Evolutionary conservation across 805 yeast genomes (phyloP).

Genomic region (Clavispora carvajalis): DNA sequence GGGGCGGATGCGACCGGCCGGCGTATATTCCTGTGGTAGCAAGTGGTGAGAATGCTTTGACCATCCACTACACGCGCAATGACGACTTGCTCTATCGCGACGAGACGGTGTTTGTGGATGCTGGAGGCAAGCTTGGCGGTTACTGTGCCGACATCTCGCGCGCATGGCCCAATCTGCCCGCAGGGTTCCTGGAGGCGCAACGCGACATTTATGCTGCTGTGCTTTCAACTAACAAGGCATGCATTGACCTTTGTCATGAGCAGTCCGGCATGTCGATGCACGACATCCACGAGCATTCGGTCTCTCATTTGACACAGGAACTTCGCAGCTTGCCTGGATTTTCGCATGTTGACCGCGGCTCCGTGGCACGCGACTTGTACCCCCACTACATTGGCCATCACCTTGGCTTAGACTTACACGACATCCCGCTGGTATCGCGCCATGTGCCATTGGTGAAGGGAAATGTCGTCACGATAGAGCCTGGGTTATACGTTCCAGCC

Average conservation of each 20-base stretch:
- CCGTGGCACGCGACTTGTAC: conserved; percentile 52
- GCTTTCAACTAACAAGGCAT: conserved; percentile 69
- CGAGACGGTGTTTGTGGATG: conserved; percentile 89
- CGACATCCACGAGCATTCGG: conserved; percentile 71
- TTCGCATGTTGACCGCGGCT: conserved; percentile 42
- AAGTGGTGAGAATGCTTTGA: conserved; percentile 82
- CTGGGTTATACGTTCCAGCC: conserved; percentile 87
- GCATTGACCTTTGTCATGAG: conserved; percentile 67
- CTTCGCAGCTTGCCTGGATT: conserved; percentile 69
- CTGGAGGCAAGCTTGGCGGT: conserved; percentile 91
- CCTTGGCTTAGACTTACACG: conserved; percentile 88
- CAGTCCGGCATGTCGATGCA: conserved; percentile 50
- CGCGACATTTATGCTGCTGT: conserved; percentile 86
- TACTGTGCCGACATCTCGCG: conserved; percentile 94
- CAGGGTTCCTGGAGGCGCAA: conserved; percentile 68
- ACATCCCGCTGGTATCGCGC: conserved; percentile 62
- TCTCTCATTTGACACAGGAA: conserved; percentile 53
- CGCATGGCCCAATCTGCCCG: conserved; percentile 87
- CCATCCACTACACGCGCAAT: conserved; percentile 91
- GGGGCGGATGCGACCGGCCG: conserved; percentile 83
- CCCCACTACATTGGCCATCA: conserved; percentile 97
- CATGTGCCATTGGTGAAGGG: conserved; percentile 50
- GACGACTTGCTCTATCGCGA: conserved; percentile 73
- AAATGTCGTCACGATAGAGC: conserved; percentile 91
- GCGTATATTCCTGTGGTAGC: conserved; percentile 98